phyloP scores from a whole-genome alignment of 495 filamentous ascomycete genomes.

The Penicillium pancosmium region DNA sequence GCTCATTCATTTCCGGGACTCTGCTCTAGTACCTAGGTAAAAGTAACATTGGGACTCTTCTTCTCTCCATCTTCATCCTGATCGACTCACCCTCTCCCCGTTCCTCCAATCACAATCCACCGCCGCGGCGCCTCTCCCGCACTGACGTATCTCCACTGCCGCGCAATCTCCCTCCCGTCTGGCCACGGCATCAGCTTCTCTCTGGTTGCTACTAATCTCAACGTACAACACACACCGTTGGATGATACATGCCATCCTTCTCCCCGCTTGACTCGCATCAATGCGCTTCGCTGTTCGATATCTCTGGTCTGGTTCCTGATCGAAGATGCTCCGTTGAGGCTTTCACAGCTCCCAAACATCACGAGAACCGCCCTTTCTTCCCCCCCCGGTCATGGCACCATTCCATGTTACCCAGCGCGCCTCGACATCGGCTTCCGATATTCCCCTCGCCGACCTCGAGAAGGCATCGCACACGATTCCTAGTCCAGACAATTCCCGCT shows the following conservation, averaged over 20 bases:
- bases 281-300: not conserved
- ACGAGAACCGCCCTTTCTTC: not conserved
- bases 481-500: constrained; percentile 16
- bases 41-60: no score
- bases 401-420: constrained; percentile 13
- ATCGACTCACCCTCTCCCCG: no score
- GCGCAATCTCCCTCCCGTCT: not conserved
- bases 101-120: not conserved
- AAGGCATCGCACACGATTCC: constrained; percentile 14
- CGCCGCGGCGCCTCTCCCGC: not conserved
- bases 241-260: not conserved
- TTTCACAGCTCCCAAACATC: not conserved
- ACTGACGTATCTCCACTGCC: constrained; percentile 4
- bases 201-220: no score
- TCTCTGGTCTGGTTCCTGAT: not conserved
- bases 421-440: constrained; percentile 30
- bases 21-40: no score
- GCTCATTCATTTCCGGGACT: not conserved
- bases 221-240: not conserved
- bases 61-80: no score
- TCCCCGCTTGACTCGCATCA: not conserved
- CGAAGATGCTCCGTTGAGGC: not conserved
- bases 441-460: constrained; percentile 40
- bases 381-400: constrained; percentile 18
- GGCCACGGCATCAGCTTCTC: not conserved